Evolutionary conservation across 495 filamentous ascomycete species (phyloP).

Genomic region (Pseudotulostoma volvatum): DNA sequence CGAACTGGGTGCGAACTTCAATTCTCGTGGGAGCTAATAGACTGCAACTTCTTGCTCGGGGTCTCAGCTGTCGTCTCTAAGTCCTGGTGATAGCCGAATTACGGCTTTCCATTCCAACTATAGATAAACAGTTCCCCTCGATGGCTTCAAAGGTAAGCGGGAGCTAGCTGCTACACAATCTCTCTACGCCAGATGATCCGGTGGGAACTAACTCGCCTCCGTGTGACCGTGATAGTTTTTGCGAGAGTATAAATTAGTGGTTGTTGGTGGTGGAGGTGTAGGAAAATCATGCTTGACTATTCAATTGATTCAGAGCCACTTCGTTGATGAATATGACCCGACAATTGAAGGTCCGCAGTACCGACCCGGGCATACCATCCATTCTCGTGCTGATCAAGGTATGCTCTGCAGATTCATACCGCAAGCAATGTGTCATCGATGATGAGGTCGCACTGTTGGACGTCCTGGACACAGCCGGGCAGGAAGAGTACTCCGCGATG

Average conservation of each 20-base stretch:
- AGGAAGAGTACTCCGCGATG: conserved; percentile 99
- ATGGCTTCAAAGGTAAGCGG: conserved; percentile 21
- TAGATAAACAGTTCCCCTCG: conserved; percentile 7
- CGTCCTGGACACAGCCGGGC: conserved; percentile 92
- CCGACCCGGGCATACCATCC: background rate
- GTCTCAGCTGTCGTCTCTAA: no score
- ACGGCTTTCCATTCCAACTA: no score
- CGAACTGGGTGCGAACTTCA: no score
- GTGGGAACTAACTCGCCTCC: no score
- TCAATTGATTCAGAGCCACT: conserved; percentile 96
- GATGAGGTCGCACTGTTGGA: conserved; percentile 95
- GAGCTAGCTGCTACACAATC: no score
- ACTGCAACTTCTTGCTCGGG: no score
- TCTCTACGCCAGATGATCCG: no score
- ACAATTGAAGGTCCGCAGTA: conserved; percentile 84
- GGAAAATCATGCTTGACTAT: conserved; percentile 99
- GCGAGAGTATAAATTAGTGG: conserved; percentile 96
- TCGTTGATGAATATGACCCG: conserved; percentile 98
- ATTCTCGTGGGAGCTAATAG: no score
- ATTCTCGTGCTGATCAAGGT: conserved; percentile 1
- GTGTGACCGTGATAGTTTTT: conserved; percentile 54
- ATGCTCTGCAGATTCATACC: conserved; percentile 68
- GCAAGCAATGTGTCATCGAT: conserved; percentile 98
- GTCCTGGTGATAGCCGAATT: no score
- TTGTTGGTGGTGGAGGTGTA: conserved; percentile 94